A percentile compares a stretch with the other conserved stretches of the same genome.
Conservation (phyloP, 2,329 filamentous ascomycete genomes). For the Chrysosphaeria jannelii region DNA sequence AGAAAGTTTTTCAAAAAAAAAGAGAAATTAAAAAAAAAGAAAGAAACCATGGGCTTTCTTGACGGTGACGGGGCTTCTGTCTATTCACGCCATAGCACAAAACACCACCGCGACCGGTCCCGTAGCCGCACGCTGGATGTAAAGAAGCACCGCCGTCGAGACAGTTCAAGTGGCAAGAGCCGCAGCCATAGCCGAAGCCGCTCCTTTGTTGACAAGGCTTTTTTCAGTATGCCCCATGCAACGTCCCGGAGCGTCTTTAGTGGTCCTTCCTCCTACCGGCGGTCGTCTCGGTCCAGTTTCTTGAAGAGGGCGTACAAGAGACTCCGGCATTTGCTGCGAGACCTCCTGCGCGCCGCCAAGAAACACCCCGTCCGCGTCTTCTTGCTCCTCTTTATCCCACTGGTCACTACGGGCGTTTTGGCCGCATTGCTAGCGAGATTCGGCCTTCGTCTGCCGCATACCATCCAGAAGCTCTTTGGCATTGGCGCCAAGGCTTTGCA, state of each 20-base stretch:
- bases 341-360: conserved; percentile 56
- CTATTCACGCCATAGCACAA: too few species aligned
- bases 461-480: conserved; percentile 27
- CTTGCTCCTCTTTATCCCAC: conserved; percentile 58
- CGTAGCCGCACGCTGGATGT: conserved; percentile 2
- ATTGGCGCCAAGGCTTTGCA: conserved; percentile 17
- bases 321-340: conserved; percentile 48
- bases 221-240: conserved; percentile 16
- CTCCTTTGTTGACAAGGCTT: too few species aligned
- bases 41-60: too few species aligned
- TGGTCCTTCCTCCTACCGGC: conserved; percentile 36
- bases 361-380: conserved; percentile 69
- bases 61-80: too few species aligned
- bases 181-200: conserved; percentile 9
- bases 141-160: too few species aligned
- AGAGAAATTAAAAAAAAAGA: too few species aligned
- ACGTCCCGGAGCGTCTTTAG: conserved; percentile 16
- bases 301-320: conserved; percentile 41
- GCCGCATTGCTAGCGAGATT: conserved; percentile 50
- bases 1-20: too few species aligned
- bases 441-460: conserved; percentile 43
- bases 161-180: too few species aligned
- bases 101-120: conserved; percentile 1
- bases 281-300: conserved; percentile 56
- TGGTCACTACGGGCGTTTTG: conserved; percentile 59